phyloP scores from a whole-genome alignment of 768 basidiomycete species.

The Psilocybe cyanescens region DNA sequence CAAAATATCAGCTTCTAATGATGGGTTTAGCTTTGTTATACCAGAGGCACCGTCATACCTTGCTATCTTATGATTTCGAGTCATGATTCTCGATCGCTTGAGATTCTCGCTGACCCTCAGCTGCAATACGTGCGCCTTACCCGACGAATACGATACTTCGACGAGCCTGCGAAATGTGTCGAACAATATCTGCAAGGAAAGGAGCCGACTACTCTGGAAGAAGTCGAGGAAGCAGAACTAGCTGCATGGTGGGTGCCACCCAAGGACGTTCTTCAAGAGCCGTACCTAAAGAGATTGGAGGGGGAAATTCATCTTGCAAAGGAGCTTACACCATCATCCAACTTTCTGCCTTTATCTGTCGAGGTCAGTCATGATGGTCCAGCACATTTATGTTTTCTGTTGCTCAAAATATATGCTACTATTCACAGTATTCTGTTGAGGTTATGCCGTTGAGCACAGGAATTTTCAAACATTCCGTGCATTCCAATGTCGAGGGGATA shows the following conservation, averaged over 20 bases:
- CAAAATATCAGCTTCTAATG: too few relatives aligned
- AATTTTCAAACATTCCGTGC: background rate
- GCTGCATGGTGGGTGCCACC: conserved; percentile 22
- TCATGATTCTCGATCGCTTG: conserved; percentile 8
- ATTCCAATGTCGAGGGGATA: background rate
- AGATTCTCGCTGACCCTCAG: conserved; percentile 6
- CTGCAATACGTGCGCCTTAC: conserved; percentile 11
- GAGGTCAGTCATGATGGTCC: conserved; percentile 15
- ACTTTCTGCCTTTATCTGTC: conserved; percentile 13
- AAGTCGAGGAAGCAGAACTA: conserved; percentile 11
- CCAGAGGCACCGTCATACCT: conserved; percentile 26
- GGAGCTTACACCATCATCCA: conserved; percentile 19
- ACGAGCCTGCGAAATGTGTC: conserved; percentile 7
- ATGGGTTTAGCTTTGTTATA: conserved; percentile 22
- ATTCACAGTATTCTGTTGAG: conserved; percentile 18
- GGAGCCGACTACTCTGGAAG: background rate
- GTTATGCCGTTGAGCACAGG: conserved; percentile 14
- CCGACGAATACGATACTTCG: conserved; percentile 8
- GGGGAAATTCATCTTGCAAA: conserved; percentile 25
- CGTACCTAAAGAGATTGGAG: conserved; percentile 14
- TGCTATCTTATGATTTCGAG: conserved; percentile 23
- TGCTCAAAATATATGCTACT: background rate
- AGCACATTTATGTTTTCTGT: background rate
- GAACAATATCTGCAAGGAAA: conserved; percentile 9
- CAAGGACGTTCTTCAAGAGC: conserved; percentile 8